These are phyloP conservation scores for Microbotryum saponariae DNA, from an alignment of 1,284 basidiomycete species.

Conservation along the genomic window DNA sequence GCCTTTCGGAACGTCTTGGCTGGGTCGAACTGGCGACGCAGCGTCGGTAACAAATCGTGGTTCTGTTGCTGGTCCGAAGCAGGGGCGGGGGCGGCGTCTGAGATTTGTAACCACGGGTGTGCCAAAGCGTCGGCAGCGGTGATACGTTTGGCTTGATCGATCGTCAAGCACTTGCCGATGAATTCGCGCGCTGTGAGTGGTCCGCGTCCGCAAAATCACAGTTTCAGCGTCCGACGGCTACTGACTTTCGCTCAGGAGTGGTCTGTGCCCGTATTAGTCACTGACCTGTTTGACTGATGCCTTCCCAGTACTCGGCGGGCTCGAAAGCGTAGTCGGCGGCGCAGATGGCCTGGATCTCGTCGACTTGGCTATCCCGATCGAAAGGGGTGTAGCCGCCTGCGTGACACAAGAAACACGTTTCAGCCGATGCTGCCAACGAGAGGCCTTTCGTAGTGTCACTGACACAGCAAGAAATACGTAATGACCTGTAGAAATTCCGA, in stretches of 20 bases:
- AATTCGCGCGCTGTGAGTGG: conserved; percentile 67
- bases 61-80: conserved; percentile 12
- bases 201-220: conserved; percentile 1
- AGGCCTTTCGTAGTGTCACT: background rate
- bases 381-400: conserved; percentile 54
- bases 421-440: no score
- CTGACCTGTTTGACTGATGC: conserved; percentile 39
- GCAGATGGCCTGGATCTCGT: conserved; percentile 66
- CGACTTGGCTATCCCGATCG: conserved; percentile 58
- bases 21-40: conserved; percentile 81
- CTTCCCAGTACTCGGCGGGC: conserved; percentile 47
- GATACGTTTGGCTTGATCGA: conserved; percentile 68
- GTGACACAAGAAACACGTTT: background rate
- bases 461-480: conserved; percentile 20
- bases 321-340: conserved; percentile 86
- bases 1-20: conserved; percentile 48
- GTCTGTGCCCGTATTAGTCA: background rate
- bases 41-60: conserved; percentile 75
- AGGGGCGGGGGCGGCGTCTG: conserved; percentile 35
- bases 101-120: conserved; percentile 64
- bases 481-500: conserved; percentile 4
- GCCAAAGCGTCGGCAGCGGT: conserved; percentile 58
- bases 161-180: conserved; percentile 69
- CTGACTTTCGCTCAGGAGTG: background rate
- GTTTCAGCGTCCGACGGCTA: background rate